Conservation (phyloP, 805 yeast species). For the Tetrapisispora fleetii region DNA sequence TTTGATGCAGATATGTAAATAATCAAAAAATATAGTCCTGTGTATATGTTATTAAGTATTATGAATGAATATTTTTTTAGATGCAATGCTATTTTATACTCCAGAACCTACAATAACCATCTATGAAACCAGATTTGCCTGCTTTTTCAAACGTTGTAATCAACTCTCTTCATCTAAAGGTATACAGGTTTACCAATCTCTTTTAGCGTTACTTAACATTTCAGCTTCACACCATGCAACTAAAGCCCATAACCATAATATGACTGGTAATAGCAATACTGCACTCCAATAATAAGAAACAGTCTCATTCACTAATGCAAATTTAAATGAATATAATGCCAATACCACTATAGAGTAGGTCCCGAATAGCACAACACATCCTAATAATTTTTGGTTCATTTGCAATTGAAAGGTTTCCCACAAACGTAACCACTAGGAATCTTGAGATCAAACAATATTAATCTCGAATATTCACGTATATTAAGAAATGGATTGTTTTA, state of each 20-base stretch:
- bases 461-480: neutral
- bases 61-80: no score
- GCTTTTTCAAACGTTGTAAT: no score
- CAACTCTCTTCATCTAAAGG: no score
- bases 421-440: no score
- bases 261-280: slow-evolving; percentile 20
- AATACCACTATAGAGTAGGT: slow-evolving; percentile 12
- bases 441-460: no score
- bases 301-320: slow-evolving; percentile 6
- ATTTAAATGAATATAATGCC: slow-evolving; percentile 9
- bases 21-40: no score
- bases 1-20: no score
- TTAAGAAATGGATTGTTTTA: no score
- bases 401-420: neutral
- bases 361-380: slow-evolving; percentile 9
- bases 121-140: neutral
- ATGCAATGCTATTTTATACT: no score
- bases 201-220: slow-evolving; percentile 23
- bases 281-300: slow-evolving; percentile 23
- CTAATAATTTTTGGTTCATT: slow-evolving; percentile 16
- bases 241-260: slow-evolving; percentile 28
- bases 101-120: no score
- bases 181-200: slow-evolving; percentile 5
- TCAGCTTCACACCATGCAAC: slow-evolving; percentile 29
- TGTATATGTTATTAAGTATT: no score